Evolutionary conservation across 164 flowering plant species (phyloP), one percentile per base, ranked within the genome.

Genomic region (Vitis amurensis): DNA sequence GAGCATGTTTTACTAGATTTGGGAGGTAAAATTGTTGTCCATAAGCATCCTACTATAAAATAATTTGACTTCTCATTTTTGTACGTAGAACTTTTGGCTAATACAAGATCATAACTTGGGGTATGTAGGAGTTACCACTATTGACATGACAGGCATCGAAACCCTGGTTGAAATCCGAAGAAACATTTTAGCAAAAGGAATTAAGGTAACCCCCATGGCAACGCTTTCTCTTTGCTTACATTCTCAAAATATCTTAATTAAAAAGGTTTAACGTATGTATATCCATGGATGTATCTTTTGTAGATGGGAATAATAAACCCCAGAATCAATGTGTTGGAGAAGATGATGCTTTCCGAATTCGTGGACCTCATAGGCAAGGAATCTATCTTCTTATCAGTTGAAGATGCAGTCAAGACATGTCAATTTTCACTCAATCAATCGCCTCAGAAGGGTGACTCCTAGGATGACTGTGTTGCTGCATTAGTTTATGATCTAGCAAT

Each of bases 71-170:
- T 9, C 12, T 14, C 59, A 37, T 10, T 30, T 9, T 51, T 29
- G 27, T 23, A 23, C 14, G 19, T 9, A 47, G 3, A 61, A 17
- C 11, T 66, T 57, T 61, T 27, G 4, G 30, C 31, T 53, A 23
- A 64, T 17, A 12, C 3, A n/a, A 67, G 19, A 23, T 23, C 27
- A 59, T 30, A 55, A 37, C 30, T 16, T 27, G 50, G 47, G 19
- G 12, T 50, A 0, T 71, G 17, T 50, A 92, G 96, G 90, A 47
- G 92, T 91, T 60, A 71, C 91, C 56, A 61, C 89, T 16, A 88
- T 93, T 48, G 98, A 93, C 76, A 76, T 74, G 56, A 86, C 87
- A 1, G 98, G 98, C 52, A 79, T 93, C 11, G 90, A 83, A 64
- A 75, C 87, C 48, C 53, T 93, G 9, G 2, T 27, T 1, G 98